phyloP scores from a whole-genome alignment of 306 rosid genomes.

The Corylus americana region DNA sequence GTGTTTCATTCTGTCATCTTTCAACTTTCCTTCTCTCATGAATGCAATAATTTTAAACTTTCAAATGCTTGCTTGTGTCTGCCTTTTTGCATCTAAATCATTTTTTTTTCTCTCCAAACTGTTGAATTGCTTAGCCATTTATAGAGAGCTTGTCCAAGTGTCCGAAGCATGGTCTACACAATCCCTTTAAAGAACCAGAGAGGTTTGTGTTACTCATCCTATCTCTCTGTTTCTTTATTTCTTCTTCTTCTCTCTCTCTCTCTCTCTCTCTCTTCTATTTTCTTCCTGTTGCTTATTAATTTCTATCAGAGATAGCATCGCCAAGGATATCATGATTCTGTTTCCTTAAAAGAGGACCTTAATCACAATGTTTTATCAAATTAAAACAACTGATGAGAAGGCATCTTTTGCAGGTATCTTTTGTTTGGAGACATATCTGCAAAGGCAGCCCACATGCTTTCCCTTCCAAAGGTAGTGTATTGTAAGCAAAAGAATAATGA shows the following conservation, averaged over 20 bases:
- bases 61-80: background rate
- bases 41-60: slow-evolving; percentile 9
- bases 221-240: background rate
- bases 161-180: slow-evolving; percentile 94
- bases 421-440: slow-evolving; percentile 78
- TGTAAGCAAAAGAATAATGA: slow-evolving; percentile 5
- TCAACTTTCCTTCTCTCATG: background rate
- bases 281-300: background rate
- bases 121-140: slow-evolving; percentile 62
- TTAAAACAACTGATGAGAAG: background rate
- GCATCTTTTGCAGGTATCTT: slow-evolving; percentile 66
- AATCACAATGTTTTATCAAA: background rate
- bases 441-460: slow-evolving; percentile 88
- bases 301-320: background rate
- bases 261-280: background rate
- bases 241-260: background rate
- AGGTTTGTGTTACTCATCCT: slow-evolving; percentile 52
- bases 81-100: background rate
- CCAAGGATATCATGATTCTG: background rate
- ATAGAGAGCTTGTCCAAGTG: slow-evolving; percentile 85
- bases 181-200: slow-evolving; percentile 95
- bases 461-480: slow-evolving; percentile 71
- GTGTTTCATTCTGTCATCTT: background rate
- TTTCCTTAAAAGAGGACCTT: background rate
- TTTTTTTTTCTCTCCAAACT: background rate